Evolutionary conservation across 441 rosid genomes (phyloP).

Genomic region (Populus hybrid): DNA sequence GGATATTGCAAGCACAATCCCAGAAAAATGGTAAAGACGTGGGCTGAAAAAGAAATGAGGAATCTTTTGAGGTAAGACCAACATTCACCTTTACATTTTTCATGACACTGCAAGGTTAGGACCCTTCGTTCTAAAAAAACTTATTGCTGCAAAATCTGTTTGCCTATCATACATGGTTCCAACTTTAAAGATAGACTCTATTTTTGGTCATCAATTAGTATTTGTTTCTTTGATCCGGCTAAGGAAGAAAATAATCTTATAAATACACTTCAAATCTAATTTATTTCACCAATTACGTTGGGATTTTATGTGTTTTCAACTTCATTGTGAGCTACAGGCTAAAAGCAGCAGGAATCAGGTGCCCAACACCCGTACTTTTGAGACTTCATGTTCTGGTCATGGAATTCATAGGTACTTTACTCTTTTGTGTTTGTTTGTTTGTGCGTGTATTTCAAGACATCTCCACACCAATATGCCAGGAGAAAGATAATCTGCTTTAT

Average conservation of each 20-base stretch:
- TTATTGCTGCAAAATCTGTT: background rate
- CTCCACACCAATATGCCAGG: background rate
- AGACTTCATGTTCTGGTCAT: conserved; percentile 94
- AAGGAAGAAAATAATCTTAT: background rate
- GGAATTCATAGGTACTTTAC: conserved; percentile 83
- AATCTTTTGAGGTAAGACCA: conserved; percentile 74
- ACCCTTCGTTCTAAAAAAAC: too few species aligned
- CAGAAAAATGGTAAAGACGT: conserved; percentile 92
- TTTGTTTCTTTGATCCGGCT: background rate
- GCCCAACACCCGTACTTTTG: conserved; percentile 70
- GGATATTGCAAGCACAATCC: conserved; percentile 98
- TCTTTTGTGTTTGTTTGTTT: background rate
- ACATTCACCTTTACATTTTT: background rate
- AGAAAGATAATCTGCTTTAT: background rate
- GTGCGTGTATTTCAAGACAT: background rate
- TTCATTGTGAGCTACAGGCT: conserved; percentile 46
- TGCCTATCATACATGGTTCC: background rate
- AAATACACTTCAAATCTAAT: background rate
- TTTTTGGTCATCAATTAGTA: background rate
- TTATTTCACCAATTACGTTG: background rate
- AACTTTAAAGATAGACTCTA: background rate
- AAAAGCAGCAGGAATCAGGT: conserved; percentile 88
- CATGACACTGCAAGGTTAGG: background rate
- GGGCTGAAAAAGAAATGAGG: conserved; percentile 99
- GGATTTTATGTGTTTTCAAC: background rate